Evolutionary conservation across 225 moss, liverwort and hornwort species (phyloP).

Genomic region (Bryoerythrophyllum caledonicum): DNA sequence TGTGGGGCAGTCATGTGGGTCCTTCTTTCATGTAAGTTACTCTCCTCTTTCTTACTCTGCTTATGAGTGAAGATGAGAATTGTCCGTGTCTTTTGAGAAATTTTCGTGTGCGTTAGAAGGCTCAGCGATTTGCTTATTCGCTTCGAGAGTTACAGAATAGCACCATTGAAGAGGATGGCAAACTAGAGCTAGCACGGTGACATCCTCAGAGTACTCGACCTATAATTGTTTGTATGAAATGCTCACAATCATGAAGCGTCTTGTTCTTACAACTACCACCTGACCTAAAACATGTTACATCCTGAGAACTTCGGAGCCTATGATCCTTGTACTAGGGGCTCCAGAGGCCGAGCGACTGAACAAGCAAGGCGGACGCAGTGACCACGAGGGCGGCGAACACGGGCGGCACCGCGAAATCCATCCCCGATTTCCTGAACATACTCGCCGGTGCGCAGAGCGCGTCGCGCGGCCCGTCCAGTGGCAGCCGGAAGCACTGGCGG

Average conservation of each 20-base stretch:
- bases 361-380: slow-evolving; percentile 55
- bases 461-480: slow-evolving; percentile 61
- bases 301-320: too few relatives aligned
- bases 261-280: not conserved
- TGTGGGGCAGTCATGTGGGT: not conserved
- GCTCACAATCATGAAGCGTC: not conserved
- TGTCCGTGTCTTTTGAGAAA: not conserved
- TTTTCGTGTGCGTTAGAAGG: not conserved
- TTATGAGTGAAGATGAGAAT: not conserved
- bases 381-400: slow-evolving; percentile 68
- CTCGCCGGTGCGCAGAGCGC: slow-evolving; percentile 53
- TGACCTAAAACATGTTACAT: too few relatives aligned
- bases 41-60: too few relatives aligned
- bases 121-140: not conserved
- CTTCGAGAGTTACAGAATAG: not conserved
- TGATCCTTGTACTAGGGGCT: slow-evolving; percentile 28
- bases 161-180: too few relatives aligned
- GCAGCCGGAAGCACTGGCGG: slow-evolving; percentile 57
- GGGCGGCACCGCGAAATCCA: slow-evolving; percentile 62
- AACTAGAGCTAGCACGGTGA: too few relatives aligned
- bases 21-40: too few relatives aligned
- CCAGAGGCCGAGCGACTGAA: slow-evolving; percentile 63
- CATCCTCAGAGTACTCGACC: too few relatives aligned
- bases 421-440: slow-evolving; percentile 46
- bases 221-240: not conserved